Conservation (phyloP, 768 basidiomycete species). For the Tephrocybe sp. region DNA sequence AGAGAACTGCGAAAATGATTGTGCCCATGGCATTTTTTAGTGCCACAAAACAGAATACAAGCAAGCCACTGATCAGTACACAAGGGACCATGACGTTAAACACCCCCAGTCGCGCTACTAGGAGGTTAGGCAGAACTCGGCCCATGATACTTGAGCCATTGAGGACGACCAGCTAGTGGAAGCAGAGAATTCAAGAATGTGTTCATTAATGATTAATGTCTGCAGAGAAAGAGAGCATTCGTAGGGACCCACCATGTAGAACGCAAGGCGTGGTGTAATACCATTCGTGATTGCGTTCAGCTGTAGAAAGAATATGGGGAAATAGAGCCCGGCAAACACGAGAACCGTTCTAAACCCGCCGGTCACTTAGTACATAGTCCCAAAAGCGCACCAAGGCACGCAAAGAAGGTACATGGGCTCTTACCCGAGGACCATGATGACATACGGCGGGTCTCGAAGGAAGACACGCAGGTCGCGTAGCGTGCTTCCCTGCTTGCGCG, state of each 20-base stretch:
- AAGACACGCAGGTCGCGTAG: constrained; percentile 29
- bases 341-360: constrained; percentile 26
- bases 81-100: constrained; percentile 30
- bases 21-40: constrained; percentile 24
- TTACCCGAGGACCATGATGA: constrained; percentile 38
- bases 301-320: constrained; percentile 57
- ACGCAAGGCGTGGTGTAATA: constrained; percentile 44
- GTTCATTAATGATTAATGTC: too few relatives aligned
- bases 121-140: constrained; percentile 30
- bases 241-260: constrained; percentile 44
- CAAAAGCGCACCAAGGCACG: not conserved
- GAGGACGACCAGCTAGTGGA: constrained; percentile 42
- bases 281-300: constrained; percentile 48
- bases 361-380: not conserved
- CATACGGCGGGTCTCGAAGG: constrained; percentile 42
- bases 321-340: constrained; percentile 39
- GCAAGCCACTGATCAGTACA: constrained; percentile 20
- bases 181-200: too few relatives aligned
- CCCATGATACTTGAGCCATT: constrained; percentile 45
- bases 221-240: not conserved
- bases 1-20: constrained; percentile 31
- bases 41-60: constrained; percentile 35
- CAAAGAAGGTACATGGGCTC: not conserved
- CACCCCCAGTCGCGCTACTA: constrained; percentile 26
- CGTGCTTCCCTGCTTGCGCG: constrained; percentile 27